Base-by-base conservation (phyloP, 2,329 filamentous ascomycete species). In the Arachnomyces sp. region DNA sequence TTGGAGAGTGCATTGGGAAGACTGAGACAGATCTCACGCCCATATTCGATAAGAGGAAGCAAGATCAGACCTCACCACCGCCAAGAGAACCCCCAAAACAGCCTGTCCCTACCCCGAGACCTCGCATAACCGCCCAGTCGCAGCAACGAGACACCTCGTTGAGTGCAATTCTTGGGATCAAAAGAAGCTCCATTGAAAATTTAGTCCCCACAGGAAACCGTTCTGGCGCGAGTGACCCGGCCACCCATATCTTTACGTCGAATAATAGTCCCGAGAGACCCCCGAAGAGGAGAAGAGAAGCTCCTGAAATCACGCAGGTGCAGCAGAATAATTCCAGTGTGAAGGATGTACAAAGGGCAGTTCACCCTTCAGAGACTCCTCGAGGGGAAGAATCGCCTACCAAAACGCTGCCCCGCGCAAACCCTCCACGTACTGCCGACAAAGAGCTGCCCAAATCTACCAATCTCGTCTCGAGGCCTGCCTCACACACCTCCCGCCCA, bases 21-120 rank as follows among this genome's bases (percentile, higher is more conserved):
- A 79, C 74, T 2, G 74, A 90, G 49, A 88, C 90, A 37, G 87
- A 95, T 53, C 59, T 95, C 17, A 79, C 82, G 0, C 79, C 81
- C 18, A 25, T 25, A 25, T 61, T 92, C 34, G 81, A 84, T 46
- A 88, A 82, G 60, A 76, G 77, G 7, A 79, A 74, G 50, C 50
- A 45, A 46, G 52, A 48, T 40, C 55, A 50, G 51, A 47, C 38
- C 43, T 61, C 51, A 39, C 57, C 48, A 45, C 44, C 51, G 47
- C 43, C 51, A 39, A 39, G 51, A 4, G 68, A 68, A 47, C 58
- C 60, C 28, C 54, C 50, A 34, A 60, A 49, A 39, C 42, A 40
- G n/a, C 39, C 52, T 5, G 4, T 11, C 16, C 13, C 4, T 17
- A 33, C 13, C 7, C 31, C 16, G 5, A 33, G 31, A 33, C 31